A percentile compares a stretch with the other conserved stretches of the same genome.
phyloP scores from a whole-genome alignment of 169 alveolate genomes.

The Plasmodium gallinaceum region DNA sequence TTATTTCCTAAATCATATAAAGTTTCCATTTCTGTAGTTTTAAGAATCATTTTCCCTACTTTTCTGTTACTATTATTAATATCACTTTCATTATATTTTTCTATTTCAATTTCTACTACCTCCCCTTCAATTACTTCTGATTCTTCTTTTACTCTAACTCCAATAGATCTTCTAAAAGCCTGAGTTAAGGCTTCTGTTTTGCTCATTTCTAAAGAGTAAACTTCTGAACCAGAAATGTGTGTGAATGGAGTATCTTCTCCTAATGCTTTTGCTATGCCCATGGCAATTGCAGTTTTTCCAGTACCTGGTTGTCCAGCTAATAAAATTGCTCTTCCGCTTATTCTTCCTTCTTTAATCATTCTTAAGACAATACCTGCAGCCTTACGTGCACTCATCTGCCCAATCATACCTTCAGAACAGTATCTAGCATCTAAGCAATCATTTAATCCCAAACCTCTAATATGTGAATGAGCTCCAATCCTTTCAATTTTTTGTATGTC shows the following conservation, averaged over 20 bases:
- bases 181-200: constrained; percentile 97
- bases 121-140: constrained; percentile 99
- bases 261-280: constrained; percentile 98
- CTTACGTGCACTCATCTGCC: constrained; percentile 95
- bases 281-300: constrained; percentile 99
- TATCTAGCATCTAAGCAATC: constrained; percentile 95
- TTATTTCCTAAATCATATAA: constrained; percentile 97
- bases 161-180: constrained; percentile 98
- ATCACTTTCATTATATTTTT: constrained; percentile 83
- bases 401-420: constrained; percentile 97
- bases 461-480: constrained; percentile 98
- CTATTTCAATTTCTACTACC: constrained; percentile 98
- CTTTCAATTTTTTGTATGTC: constrained; percentile 94
- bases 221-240: constrained; percentile 98
- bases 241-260: constrained; percentile 98
- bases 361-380: constrained; percentile 97
- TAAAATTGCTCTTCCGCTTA: constrained; percentile 98
- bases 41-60: constrained; percentile 96
- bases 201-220: constrained; percentile 97
- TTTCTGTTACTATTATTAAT: constrained; percentile 72
- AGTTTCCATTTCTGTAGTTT: constrained; percentile 99
- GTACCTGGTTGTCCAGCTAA: constrained; percentile 99
- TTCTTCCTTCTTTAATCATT: constrained; percentile 97
- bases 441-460: constrained; percentile 98
- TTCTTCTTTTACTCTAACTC: constrained; percentile 98